phyloP scores from a whole-genome alignment of 225 moss, liverwort and hornwort species.

The Straminergon stramineum region DNA sequence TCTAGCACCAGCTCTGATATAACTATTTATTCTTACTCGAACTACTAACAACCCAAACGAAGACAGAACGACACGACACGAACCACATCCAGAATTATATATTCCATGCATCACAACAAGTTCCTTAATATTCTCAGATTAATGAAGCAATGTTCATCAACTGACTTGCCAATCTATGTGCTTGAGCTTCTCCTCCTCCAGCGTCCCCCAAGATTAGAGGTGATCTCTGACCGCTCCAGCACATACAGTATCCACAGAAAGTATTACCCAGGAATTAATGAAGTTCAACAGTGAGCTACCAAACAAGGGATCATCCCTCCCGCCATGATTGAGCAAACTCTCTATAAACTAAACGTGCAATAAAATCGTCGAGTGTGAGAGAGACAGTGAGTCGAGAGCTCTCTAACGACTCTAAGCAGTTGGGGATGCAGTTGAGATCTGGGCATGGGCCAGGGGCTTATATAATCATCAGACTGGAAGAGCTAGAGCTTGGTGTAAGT shows the following conservation, averaged over 20 bases:
- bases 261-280: not conserved
- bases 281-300: not conserved
- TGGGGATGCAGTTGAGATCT: constrained; percentile 10
- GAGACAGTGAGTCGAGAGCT: not conserved
- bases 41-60: not conserved
- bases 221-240: not conserved
- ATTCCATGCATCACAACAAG: not conserved
- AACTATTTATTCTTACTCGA: not conserved
- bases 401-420: not conserved
- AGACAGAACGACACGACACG: not conserved
- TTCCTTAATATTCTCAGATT: not conserved
- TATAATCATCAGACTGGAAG: constrained; percentile 2
- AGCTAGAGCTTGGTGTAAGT: not conserved
- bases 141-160: not conserved
- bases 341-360: not conserved
- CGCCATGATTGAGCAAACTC: not conserved
- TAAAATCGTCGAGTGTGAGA: not conserved
- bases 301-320: not conserved
- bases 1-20: not conserved
- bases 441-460: constrained; percentile 1
- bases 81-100: not conserved
- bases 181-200: not conserved
- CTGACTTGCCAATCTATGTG: not conserved
- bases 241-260: not conserved
- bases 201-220: not conserved